Percentiles rank a stretch among this genome's conserved stretches.
These are phyloP conservation scores for Xylaria arbuscula DNA, from an alignment of 2,329 filamentous ascomycete genomes.

Conservation along the genomic window DNA sequence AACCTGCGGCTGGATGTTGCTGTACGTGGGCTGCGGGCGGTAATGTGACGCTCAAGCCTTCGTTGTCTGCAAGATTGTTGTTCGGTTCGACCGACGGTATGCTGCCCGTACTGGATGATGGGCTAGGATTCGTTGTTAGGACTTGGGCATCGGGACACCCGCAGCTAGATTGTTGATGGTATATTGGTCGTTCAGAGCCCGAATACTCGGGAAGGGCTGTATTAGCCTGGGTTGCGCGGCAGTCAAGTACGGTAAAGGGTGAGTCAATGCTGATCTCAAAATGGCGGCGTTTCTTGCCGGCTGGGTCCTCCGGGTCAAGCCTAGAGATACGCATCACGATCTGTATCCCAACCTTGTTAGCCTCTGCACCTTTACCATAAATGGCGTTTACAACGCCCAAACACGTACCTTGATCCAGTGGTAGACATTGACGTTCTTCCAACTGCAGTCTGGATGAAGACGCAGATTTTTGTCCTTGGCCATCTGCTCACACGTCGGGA, in stretches of 20 bases:
- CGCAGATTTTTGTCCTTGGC: conserved; percentile 73
- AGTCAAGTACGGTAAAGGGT: conserved; percentile 92
- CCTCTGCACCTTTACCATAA: background rate
- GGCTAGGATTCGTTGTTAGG: conserved; percentile 69
- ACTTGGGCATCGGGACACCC: conserved; percentile 64
- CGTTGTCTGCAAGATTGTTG: conserved; percentile 31
- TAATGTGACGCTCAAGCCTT: conserved; percentile 52
- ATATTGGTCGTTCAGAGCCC: conserved; percentile 63
- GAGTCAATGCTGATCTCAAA: conserved; percentile 98
- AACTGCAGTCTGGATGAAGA: conserved; percentile 90
- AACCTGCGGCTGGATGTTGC: conserved; percentile 41
- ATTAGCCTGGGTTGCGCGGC: conserved; percentile 91
- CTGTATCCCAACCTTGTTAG: conserved; percentile 55
- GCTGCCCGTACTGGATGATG: conserved; percentile 69
- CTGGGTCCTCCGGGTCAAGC: conserved; percentile 79
- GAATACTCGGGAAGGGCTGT: conserved; percentile 84
- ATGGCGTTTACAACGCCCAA: background rate
- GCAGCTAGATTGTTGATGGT: conserved; percentile 61
- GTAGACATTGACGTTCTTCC: conserved; percentile 91
- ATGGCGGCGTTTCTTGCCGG: conserved; percentile 78
- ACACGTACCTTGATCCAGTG: conserved; percentile 89
- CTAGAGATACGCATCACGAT: conserved; percentile 94
- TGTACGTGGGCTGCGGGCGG: conserved; percentile 70
- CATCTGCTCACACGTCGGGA: conserved; percentile 90
- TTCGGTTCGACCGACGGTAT: conserved; percentile 55